Evolutionary conservation across 2,329 filamentous ascomycete genomes (phyloP).

Genomic region (Penicillium palitans): DNA sequence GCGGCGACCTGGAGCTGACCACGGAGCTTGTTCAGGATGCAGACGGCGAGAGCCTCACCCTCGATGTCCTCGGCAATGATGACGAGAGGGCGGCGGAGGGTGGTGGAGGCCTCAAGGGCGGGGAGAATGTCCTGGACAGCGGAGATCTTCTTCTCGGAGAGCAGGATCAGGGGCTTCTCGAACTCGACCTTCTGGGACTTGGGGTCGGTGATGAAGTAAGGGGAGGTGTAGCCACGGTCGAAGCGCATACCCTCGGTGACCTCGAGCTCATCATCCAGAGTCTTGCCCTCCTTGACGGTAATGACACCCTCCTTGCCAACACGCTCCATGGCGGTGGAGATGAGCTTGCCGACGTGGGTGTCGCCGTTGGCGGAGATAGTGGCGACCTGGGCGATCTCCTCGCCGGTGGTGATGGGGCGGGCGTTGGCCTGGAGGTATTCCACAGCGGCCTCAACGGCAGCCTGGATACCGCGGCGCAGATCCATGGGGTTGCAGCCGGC

Average conservation of each 20-base stretch:
- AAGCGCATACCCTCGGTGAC: conserved; percentile 99
- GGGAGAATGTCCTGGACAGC: conserved; percentile 98
- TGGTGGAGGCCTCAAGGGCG: conserved; percentile 93
- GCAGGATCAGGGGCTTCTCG: conserved; percentile 97
- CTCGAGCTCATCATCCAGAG: conserved; percentile 94
- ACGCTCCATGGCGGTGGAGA: conserved; percentile 99
- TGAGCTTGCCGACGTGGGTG: conserved; percentile 88
- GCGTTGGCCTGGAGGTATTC: conserved; percentile 94
- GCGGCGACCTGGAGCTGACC: conserved; percentile 98
- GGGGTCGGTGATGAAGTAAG: conserved; percentile 99
- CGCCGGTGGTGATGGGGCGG: conserved; percentile 95
- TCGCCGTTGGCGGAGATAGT: conserved; percentile 99
- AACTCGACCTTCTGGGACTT: conserved; percentile 99
- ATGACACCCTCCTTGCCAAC: conserved; percentile 99
- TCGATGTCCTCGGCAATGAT: conserved; percentile 99
- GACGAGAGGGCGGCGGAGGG: conserved; percentile 89
- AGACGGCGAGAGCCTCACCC: conserved; percentile 95
- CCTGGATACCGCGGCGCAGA: conserved; percentile 92
- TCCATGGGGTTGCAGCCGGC: conserved; percentile 99
- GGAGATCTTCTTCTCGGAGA: conserved; percentile 99
- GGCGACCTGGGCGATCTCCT: conserved; percentile 95
- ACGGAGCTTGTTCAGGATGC: conserved; percentile 99
- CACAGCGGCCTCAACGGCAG: conserved; percentile 91
- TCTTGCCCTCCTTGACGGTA: conserved; percentile 99
- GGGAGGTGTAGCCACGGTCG: conserved; percentile 96